Base-by-base conservation (phyloP, 257 asterid species). In the Osmanthus fragrans region DNA sequence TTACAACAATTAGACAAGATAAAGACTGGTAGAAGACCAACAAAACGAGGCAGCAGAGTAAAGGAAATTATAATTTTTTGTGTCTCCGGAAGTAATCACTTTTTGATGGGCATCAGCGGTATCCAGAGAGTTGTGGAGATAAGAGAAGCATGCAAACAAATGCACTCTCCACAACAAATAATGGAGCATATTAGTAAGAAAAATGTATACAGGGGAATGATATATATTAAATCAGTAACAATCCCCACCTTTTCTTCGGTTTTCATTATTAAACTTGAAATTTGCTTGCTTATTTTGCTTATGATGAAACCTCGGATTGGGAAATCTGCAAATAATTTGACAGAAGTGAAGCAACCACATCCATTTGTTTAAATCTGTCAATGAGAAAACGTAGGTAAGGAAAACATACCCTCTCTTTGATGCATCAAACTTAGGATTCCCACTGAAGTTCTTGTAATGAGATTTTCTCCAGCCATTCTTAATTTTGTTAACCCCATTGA, bases 181-280 rank as follows among this genome's bases (percentile, higher is more conserved):
- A 25, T 25, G 27, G 27, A 25, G 27, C 27, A 25, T 25, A 25
- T 25, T 25, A 25, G 27, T 25, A 25, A 25, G 27, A 25, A 25
- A 25, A 25, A 25, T 0, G 27, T 25, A 25, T 25, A 25, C 27
- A 25, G 27, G 27, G 27, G n/a, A n/a, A 80, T 39, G 69, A 67
- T 60, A 21, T 36, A 73, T 23, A 63, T 2, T 9, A 70, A 66
- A 74, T 18, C 70, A 74, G 30, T 58, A 65, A 29, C 13, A 76
- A 36, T 29, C 74, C 83, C 65, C 73, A 93, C 98, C 96, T 91
- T 82, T 88, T 86, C 77, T 88, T 56, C 74, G 81, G 80, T 74
- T 83, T 65, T 79, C 83, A 81, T 85, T 86, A 76, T 84, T 83
- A 39, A 72, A 78, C 72, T 81, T 86, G 86, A 85, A 80, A 82